Percentiles rank a stretch among this genome's conserved stretches.
phyloP scores from a whole-genome alignment of 306 rosid genomes.

The Pachyrhizus erosus region DNA sequence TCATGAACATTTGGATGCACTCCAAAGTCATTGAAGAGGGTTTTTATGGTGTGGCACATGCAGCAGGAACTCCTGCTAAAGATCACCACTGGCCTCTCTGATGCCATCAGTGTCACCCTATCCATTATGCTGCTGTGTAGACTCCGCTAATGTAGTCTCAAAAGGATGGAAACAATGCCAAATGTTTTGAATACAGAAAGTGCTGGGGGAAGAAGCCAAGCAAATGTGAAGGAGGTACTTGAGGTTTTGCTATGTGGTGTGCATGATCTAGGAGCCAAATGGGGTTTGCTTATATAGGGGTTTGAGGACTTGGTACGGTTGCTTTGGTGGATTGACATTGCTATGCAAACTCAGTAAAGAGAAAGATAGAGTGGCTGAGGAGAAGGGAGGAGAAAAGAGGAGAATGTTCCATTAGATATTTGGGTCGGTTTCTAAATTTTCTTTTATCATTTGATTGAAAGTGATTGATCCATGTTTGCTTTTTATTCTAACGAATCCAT shows the following conservation, averaged over 20 bases:
- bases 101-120: slow-evolving; percentile 65
- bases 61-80: slow-evolving; percentile 90
- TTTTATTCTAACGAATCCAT: slow-evolving; percentile 52
- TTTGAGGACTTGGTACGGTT: slow-evolving; percentile 35
- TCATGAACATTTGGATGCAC: slow-evolving; percentile 86
- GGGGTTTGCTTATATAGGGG: slow-evolving; percentile 61
- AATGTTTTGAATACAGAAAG: neutral
- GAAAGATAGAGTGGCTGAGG: slow-evolving; percentile 42
- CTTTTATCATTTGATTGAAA: slow-evolving; percentile 56
- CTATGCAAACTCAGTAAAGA: neutral
- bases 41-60: slow-evolving; percentile 85
- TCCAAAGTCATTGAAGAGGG: slow-evolving; percentile 78
- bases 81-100: slow-evolving; percentile 90
- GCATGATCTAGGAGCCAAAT: slow-evolving; percentile 35
- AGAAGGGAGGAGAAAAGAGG: slow-evolving; percentile 29
- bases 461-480: slow-evolving; percentile 38
- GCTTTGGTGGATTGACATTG: slow-evolving; percentile 34
- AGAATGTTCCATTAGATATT: slow-evolving; percentile 63
- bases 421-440: slow-evolving; percentile 40
- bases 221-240: slow-evolving; percentile 20
- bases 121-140: slow-evolving; percentile 57
- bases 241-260: slow-evolving; percentile 45
- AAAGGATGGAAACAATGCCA: slow-evolving; percentile 35
- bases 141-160: neutral
- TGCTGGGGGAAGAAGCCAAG: neutral